phyloP scores from a whole-genome alignment of 2,329 filamentous ascomycete genomes.

The Pyrenophora teres region DNA sequence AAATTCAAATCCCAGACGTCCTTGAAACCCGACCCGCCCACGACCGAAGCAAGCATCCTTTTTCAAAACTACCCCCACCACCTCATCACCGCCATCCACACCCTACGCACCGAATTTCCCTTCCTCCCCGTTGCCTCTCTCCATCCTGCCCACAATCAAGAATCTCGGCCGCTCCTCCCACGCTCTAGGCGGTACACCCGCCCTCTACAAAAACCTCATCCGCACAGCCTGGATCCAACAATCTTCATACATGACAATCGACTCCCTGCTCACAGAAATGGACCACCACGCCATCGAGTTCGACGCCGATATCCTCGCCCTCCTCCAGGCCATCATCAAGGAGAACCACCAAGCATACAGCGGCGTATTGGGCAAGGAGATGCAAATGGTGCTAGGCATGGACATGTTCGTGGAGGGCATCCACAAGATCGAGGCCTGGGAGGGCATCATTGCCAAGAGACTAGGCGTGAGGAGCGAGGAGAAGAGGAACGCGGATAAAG shows the following conservation, averaged over 20 bases:
- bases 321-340: conserved; percentile 45
- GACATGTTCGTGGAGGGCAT: conserved; percentile 42
- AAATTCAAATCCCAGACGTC: background rate
- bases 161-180: conserved; percentile 70
- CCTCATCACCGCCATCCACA: conserved; percentile 61
- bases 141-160: conserved; percentile 69
- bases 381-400: conserved; percentile 41
- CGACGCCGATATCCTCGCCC: conserved; percentile 53
- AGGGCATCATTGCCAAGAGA: conserved; percentile 30
- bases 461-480: conserved; percentile 27
- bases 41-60: conserved; percentile 58
- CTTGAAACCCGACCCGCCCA: conserved; percentile 4
- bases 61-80: conserved; percentile 69
- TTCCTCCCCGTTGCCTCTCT: conserved; percentile 63
- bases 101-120: conserved; percentile 66
- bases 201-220: conserved; percentile 71
- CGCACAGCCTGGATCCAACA: conserved; percentile 65
- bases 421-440: conserved; percentile 40
- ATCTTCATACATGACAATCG: conserved; percentile 61
- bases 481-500: background rate
- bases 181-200: conserved; percentile 71
- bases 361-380: conserved; percentile 33
- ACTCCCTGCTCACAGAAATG: conserved; percentile 69
- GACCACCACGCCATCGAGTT: conserved; percentile 64
- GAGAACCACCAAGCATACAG: conserved; percentile 28